Base-by-base conservation (phyloP, 495 filamentous ascomycete species). In the Penicillium samsonianum region DNA sequence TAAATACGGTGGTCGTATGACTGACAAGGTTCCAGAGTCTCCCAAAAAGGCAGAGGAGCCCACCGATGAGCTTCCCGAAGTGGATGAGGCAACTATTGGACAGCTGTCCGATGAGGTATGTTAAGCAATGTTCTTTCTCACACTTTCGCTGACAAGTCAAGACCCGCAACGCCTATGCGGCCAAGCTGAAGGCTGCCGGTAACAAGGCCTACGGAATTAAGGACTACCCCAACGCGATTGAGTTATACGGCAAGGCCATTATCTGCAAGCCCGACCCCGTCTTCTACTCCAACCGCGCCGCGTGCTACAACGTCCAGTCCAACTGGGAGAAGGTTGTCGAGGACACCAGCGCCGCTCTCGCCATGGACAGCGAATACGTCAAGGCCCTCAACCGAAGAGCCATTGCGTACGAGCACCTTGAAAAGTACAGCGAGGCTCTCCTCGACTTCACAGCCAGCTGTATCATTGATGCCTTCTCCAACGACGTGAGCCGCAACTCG, bases 401-500 rank as follows among this genome's bases (percentile, higher is more conserved):
- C 40, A 95, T 91, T 67, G 94, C 94, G 38, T 98, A 98, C 70
- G 94, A 99, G 74, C 89, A 97, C 65, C 80, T 94, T 5, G 86
- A 84, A 50, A 89, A 87, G 69, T 96, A 87, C 80, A 95, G 91
- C 78, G 91, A 96, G 65, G 95, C 94, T 45, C 85, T 99, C 20
- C 82, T 99, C 30, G 94, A 99, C 73, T 98, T 92, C 73, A 99
- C 94, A 17, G 95, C 95, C 40, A 96, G 91, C 80, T 99, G 94
- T 77, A 99, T 99, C 65, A 96, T 99, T 71, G 95, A 98, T 75
- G 85, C 85, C 46, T 99, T 99, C 81, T 84, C 85, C 69, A 97
- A 94, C 73, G 89, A 96, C 62, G 75, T 80, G 50, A 94, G 88
- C 65, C 92, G 93, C 16, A 84, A 92, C 68, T 85, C 90, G 20